Conservation (phyloP, 2,329 filamentous ascomycete genomes). For the Beauveria sp. region DNA sequence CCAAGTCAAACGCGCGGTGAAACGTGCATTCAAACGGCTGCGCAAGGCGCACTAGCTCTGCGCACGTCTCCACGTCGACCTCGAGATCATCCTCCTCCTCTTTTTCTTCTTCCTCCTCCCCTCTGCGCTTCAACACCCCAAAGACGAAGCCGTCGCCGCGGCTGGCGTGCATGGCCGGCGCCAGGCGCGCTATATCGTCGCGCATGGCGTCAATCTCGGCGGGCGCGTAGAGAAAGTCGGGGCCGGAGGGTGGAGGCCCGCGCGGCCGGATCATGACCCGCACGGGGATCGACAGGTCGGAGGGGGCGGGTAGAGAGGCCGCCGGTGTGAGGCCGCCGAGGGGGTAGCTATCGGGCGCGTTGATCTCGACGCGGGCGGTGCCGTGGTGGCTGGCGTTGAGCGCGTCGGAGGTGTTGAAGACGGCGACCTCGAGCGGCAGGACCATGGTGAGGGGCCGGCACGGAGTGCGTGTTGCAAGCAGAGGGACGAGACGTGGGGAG, state of each 20-base stretch:
- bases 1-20: constrained; percentile 48
- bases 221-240: constrained; percentile 43
- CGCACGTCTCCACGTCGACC: constrained; percentile 35
- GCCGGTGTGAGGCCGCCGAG: constrained; percentile 45
- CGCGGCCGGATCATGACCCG: constrained; percentile 50
- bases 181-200: constrained; percentile 30
- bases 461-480: neutral
- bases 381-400: constrained; percentile 33
- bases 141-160: constrained; percentile 52
- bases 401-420: constrained; percentile 40
- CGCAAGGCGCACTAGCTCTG: constrained; percentile 33
- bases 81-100: constrained; percentile 12
- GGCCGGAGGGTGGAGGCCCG: constrained; percentile 12
- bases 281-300: constrained; percentile 26
- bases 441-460: neutral
- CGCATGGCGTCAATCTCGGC: constrained; percentile 39
- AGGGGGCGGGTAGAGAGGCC: constrained; percentile 25
- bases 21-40: constrained; percentile 40
- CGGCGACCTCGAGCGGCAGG: constrained; percentile 42
- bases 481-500: neutral
- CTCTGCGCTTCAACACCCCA: constrained; percentile 31
- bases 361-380: constrained; percentile 46
- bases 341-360: constrained; percentile 41
- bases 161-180: constrained; percentile 26
- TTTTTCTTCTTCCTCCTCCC: neutral